Percentiles rank a stretch among this genome's conserved stretches.
phyloP scores from a whole-genome alignment of 768 basidiomycete species.

The Antrodiella citrinella region DNA sequence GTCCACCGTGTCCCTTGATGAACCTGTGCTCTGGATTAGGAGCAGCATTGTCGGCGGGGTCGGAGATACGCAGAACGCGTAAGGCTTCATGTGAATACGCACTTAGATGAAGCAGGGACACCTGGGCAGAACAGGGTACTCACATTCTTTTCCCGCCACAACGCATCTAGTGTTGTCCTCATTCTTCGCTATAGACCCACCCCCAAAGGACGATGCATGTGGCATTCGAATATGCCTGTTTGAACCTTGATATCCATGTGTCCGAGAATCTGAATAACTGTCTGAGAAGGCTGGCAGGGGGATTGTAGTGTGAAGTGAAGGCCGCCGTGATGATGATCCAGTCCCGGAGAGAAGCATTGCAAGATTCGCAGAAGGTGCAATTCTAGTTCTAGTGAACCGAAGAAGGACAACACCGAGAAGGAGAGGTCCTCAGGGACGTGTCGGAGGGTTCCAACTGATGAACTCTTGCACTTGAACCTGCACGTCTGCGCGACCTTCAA shows the following conservation, averaged over 20 bases:
- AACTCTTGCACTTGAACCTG: not conserved
- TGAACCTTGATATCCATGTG: conserved; percentile 36
- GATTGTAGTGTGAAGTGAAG: conserved; percentile 11
- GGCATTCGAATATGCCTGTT: conserved; percentile 49
- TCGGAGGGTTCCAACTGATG: not conserved
- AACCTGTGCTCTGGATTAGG: conserved; percentile 39
- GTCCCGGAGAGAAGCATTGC: conserved; percentile 3
- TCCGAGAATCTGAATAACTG: conserved; percentile 33
- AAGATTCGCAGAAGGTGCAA: not conserved
- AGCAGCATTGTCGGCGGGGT: conserved; percentile 27
- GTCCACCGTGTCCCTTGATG: conserved; percentile 48
- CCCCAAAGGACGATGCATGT: conserved; percentile 53
- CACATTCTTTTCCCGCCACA: conserved; percentile 76
- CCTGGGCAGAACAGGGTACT: conserved; percentile 20
- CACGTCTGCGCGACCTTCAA: not conserved
- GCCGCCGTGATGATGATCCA: conserved; percentile 8
- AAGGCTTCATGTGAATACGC: conserved; percentile 21
- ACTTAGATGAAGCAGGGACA: conserved; percentile 40
- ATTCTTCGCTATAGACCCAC: conserved; percentile 58
- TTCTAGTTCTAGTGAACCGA: not conserved
- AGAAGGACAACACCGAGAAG: not conserved
- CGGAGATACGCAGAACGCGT: conserved; percentile 40
- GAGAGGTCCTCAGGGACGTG: not conserved
- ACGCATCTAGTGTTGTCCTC: conserved; percentile 62
- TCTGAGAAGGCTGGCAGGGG: conserved; percentile 16